Percentiles rank a stretch among this genome's conserved stretches.
These are phyloP conservation scores for Physcomitrellopsis africana DNA, from an alignment of 225 moss, liverwort and hornwort genomes.

Conservation along the genomic window DNA sequence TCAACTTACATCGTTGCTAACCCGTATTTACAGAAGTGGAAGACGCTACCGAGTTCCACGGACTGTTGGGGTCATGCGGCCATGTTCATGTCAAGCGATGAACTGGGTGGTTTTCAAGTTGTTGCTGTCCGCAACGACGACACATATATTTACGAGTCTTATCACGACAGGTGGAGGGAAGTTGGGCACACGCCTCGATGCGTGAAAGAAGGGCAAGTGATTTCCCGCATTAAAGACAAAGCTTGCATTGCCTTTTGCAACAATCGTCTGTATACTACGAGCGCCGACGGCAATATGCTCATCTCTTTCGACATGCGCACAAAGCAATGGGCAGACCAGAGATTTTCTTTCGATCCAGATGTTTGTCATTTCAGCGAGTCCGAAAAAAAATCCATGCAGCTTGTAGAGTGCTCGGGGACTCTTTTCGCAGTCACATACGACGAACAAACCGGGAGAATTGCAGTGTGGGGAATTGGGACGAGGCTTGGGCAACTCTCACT, in stretches of 20 bases:
- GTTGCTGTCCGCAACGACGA: constrained; percentile 44
- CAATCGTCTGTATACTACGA: constrained; percentile 37
- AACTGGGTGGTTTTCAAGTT: constrained; percentile 29
- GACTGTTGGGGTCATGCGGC: constrained; percentile 52
- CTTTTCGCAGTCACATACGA: constrained; percentile 49
- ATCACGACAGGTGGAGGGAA: constrained; percentile 39
- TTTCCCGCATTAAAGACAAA: constrained; percentile 35
- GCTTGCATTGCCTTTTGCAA: constrained; percentile 32
- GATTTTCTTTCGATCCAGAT: constrained; percentile 11
- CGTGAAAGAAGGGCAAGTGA: constrained; percentile 25
- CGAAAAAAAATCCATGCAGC: constrained; percentile 19
- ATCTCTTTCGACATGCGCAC: constrained; percentile 39
- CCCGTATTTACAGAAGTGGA: constrained; percentile 45
- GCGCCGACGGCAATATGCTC: constrained; percentile 27
- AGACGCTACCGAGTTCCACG: constrained; percentile 34
- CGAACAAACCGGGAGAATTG: constrained; percentile 12
- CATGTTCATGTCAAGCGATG: constrained; percentile 39
- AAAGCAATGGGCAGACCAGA: constrained; percentile 42
- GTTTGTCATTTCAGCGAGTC: constrained; percentile 6
- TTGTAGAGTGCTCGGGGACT: constrained; percentile 36
- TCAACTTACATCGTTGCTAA: constrained; percentile 46
- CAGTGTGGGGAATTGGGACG: constrained; percentile 25
- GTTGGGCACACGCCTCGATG: constrained; percentile 23
- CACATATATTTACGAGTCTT: constrained; percentile 49
- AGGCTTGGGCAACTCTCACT: background rate